Base-by-base conservation (phyloP, 768 basidiomycete species). In the Naganishia antarctica region DNA sequence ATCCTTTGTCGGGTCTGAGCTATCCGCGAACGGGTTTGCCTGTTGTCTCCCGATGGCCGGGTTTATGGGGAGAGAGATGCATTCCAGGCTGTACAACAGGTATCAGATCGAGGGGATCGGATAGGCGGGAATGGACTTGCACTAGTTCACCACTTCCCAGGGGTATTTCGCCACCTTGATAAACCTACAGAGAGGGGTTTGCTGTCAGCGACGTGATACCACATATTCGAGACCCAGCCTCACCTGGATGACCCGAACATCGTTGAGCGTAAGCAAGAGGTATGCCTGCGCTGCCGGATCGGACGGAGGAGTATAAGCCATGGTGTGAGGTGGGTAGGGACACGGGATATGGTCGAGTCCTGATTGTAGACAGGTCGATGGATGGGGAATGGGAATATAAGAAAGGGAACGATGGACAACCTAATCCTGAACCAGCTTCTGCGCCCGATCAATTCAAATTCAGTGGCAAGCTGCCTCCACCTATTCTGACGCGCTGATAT, bases 11-110 rank as follows among this genome's bases (percentile, higher is more conserved):
- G 77, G 73, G 34, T 71, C 64, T 25, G 70, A 49, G 16, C 66
- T 70, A 58, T 74, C 76, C 21, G 71, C 70, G 64, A 74, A 77
- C 8, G 70, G 76, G 60, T 72, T 78, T 32, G 71, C 73, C 15
- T 68, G 72, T 63, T 73, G 74, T 12, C 61, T 53, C 18, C 70
- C 72, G 43, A 73, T 67, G 45, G 76, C 69, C 44, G 71, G 43
- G 23, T 78, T 70, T 57, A 76, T 73, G 15, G 78, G 77, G 6
- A 79, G 64, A 15, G 85, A 85, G 32, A 88, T 82, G 72, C 86
- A 87, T 40, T 57, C 53, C 5, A 57, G 53, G 21, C 53, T 57
- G 37, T 23, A 88, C n/a, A 79, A 28, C 80, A 80, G 63, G 44
- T 68, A 4, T n/a, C n/a, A n/a, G n/a, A 61, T 25, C 16, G 7